Evolutionary conservation across 208 protist genomes (phyloP).

Genomic region (Crithidia fasciculata): DNA sequence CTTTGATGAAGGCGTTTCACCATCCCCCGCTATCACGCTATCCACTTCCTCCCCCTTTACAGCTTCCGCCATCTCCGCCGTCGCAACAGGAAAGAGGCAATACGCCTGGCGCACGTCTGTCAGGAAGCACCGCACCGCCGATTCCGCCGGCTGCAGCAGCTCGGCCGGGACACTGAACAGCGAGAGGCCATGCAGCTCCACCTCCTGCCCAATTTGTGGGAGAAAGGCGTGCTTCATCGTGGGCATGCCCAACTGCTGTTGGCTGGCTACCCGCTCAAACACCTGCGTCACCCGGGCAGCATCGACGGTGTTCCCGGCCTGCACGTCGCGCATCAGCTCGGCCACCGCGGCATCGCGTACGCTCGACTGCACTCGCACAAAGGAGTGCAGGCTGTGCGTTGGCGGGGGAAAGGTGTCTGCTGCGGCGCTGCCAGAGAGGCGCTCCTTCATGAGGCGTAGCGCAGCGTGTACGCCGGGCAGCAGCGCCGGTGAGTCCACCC

Average conservation of each 20-base stretch:
- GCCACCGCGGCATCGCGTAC: constrained; percentile 17
- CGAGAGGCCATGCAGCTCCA: constrained; percentile 57
- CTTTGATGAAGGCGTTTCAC: too few species aligned
- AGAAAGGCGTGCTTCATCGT: constrained; percentile 59
- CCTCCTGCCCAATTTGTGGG: constrained; percentile 50
- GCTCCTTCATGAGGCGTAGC: constrained; percentile 50
- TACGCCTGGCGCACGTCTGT: constrained; percentile 52
- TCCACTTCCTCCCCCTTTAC: background rate
- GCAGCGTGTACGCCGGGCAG: constrained; percentile 53
- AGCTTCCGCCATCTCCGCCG: background rate
- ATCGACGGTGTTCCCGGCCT: background rate
- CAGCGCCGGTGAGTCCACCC: constrained; percentile 60
- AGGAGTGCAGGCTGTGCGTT: constrained; percentile 26
- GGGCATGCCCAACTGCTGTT: constrained; percentile 72
- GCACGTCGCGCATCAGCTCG: constrained; percentile 2
- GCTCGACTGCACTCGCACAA: constrained; percentile 44
- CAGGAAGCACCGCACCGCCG: constrained; percentile 41
- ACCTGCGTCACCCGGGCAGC: background rate
- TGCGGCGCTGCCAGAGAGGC: constrained; percentile 18
- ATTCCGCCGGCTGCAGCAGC: constrained; percentile 11
- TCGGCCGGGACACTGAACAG: constrained; percentile 53
- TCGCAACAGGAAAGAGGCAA: constrained; percentile 45
- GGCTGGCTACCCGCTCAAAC: constrained; percentile 27
- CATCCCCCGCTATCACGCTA: too few species aligned
- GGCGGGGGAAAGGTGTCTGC: constrained; percentile 14